phyloP scores from a whole-genome alignment of 2,329 filamentous ascomycete genomes.

The Trichoderma polysporum region DNA sequence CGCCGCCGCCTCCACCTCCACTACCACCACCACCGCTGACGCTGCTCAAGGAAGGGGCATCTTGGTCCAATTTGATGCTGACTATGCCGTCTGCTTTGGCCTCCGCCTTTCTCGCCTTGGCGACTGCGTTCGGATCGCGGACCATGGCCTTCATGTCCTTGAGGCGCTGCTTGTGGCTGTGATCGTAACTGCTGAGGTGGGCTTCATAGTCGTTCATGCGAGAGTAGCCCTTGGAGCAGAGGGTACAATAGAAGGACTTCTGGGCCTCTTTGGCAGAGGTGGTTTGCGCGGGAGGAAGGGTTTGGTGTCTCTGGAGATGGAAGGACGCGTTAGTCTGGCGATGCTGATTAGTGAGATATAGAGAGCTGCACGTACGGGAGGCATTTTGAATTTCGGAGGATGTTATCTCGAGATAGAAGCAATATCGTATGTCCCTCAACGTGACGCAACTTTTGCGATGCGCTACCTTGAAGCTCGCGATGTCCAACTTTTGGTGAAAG shows the following conservation, averaged over 20 bases:
- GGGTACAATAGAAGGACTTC: conserved; percentile 77
- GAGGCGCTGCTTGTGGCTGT: conserved; percentile 87
- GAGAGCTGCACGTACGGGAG: conserved; percentile 47
- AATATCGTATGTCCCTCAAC: not conserved
- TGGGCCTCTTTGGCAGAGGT: conserved; percentile 71
- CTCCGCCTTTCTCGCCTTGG: conserved; percentile 66
- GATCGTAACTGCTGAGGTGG: conserved; percentile 91
- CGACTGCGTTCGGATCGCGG: conserved; percentile 65
- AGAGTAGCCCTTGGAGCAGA: conserved; percentile 92
- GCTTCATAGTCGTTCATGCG: conserved; percentile 96
- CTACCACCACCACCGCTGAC: conserved; percentile 61
- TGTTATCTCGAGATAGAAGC: not conserved
- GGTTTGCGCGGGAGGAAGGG: conserved; percentile 58
- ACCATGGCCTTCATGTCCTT: conserved; percentile 87
- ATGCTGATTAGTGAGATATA: conserved; percentile 40
- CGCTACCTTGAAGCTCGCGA: not conserved
- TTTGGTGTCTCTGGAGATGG: conserved; percentile 52
- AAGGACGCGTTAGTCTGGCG: conserved; percentile 36
- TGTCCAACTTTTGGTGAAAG: not conserved
- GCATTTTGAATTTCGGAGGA: conserved; percentile 42
- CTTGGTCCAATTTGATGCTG: conserved; percentile 59
- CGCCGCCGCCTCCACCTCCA: conserved; percentile 52
- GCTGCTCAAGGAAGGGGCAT: conserved; percentile 29
- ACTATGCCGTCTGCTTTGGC: conserved; percentile 69
- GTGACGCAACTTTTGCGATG: not conserved